A percentile compares a stretch with the other conserved stretches of the same genome.
Conservation (phyloP, 306 rosid species). For the Fragaria ananassa region DNA sequence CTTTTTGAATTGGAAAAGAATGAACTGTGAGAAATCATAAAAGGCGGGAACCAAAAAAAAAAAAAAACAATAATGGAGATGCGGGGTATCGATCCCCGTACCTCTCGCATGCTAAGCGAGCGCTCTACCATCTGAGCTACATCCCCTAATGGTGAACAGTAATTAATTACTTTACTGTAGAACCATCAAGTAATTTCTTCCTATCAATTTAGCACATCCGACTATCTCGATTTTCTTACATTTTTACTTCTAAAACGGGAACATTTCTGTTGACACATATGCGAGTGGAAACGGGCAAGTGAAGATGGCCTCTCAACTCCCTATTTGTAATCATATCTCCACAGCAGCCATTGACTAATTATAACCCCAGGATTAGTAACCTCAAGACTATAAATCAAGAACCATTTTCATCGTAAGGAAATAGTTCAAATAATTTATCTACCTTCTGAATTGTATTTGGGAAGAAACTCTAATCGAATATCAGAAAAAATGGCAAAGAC, state of each 20-base stretch:
- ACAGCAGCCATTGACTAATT: neutral
- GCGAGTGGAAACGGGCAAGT: neutral
- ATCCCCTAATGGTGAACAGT: constrained; percentile 37
- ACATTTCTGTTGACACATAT: neutral
- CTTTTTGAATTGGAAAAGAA: neutral
- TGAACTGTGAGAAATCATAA: neutral
- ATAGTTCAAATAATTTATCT: neutral
- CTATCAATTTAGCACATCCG: neutral
- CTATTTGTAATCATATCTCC: neutral
- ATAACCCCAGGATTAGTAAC: neutral
- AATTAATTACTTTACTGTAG: neutral
- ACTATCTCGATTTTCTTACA: neutral
- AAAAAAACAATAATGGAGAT: constrained; percentile 45
- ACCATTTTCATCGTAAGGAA: neutral
- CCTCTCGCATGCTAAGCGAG: constrained; percentile 99
- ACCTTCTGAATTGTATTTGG: too few species aligned
- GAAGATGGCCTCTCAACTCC: neutral
- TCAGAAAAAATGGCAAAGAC: constrained; percentile 10
- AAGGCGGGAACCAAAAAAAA: constrained; percentile 5
- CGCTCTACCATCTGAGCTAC: constrained; percentile 99
- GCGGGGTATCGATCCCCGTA: constrained; percentile 93
- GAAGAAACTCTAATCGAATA: neutral
- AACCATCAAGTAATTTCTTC: neutral
- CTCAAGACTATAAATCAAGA: constrained; percentile 5
- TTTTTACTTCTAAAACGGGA: constrained; percentile 1